Evolutionary conservation across 345 rosid genomes (phyloP).

Genomic region (Durio zibethinus): DNA sequence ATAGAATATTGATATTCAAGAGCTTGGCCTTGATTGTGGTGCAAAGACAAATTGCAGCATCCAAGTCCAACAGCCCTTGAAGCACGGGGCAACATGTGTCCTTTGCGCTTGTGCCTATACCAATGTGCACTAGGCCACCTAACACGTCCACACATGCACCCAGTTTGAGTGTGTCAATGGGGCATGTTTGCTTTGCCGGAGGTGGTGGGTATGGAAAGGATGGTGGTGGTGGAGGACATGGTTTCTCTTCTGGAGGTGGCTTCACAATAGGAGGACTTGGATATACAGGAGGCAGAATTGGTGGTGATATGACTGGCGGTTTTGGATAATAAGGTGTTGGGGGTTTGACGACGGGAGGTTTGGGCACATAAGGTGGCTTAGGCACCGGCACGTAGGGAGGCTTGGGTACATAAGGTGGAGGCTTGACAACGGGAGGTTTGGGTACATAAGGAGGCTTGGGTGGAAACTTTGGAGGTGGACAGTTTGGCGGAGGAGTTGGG

Average conservation of each 20-base stretch:
- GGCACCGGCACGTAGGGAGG: no score
- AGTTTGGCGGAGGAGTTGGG: slow-evolving; percentile 37
- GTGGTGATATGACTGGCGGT: slow-evolving; percentile 11
- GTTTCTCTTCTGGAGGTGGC: slow-evolving; percentile 37
- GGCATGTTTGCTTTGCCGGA: slow-evolving; percentile 54
- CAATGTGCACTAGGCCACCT: slow-evolving; percentile 72
- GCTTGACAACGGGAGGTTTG: slow-evolving; percentile 1
- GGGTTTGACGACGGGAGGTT: background rate
- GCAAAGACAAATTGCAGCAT: slow-evolving; percentile 87
- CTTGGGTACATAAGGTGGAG: slow-evolving; percentile 1
- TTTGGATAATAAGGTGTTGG: background rate
- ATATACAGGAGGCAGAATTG: background rate
- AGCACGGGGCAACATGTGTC: slow-evolving; percentile 80
- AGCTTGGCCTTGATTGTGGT: slow-evolving; percentile 74
- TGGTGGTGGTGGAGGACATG: slow-evolving; percentile 50
- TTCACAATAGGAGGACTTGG: slow-evolving; percentile 8
- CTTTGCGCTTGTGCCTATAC: slow-evolving; percentile 67
- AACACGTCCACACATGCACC: slow-evolving; percentile 86
- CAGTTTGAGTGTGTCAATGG: slow-evolving; percentile 68
- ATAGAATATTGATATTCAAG: slow-evolving; percentile 53
- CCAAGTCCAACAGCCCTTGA: slow-evolving; percentile 59
- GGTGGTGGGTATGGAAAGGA: slow-evolving; percentile 32
- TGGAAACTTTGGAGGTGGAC: slow-evolving; percentile 25
- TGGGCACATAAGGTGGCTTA: background rate
- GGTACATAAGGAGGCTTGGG: slow-evolving; percentile 9